These are phyloP conservation scores for Trypanosoma congolense DNA, from an alignment of 208 protist species.

Conservation along the genomic window DNA sequence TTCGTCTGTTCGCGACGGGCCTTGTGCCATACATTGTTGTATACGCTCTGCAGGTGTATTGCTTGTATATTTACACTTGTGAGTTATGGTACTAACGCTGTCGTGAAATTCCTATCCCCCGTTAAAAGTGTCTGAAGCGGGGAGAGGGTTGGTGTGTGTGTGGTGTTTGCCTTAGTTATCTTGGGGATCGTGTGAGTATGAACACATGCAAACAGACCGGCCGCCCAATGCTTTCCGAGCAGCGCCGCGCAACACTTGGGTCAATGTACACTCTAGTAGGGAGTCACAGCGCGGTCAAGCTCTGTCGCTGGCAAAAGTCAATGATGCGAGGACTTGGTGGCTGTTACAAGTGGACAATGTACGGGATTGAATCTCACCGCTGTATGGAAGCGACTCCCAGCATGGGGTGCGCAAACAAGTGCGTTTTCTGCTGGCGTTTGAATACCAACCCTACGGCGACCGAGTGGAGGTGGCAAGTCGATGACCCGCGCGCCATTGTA, in stretches of 20 bases:
- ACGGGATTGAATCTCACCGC: conserved; percentile 92
- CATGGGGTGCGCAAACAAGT: conserved; percentile 95
- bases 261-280: conserved; percentile 91
- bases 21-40: no score
- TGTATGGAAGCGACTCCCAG: conserved; percentile 97
- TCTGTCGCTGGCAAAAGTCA: conserved; percentile 97
- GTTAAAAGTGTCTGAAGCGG: conserved; percentile 3
- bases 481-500: conserved; percentile 84
- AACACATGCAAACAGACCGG: conserved; percentile 8
- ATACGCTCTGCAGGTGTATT: no score
- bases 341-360: conserved; percentile 98
- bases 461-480: conserved; percentile 91
- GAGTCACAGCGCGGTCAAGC: conserved; percentile 94
- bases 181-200: conserved; percentile 6
- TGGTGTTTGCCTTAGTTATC: neutral
- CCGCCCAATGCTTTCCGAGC: conserved; percentile 75
- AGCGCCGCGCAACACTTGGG: conserved; percentile 52
- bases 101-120: no score
- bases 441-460: conserved; percentile 92
- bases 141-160: conserved; percentile 6
- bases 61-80: no score
- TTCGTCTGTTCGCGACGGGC: neutral
- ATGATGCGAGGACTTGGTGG: conserved; percentile 95
- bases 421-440: conserved; percentile 93
- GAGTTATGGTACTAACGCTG: no score